Conservation (phyloP, 768 basidiomycete species). For the Leucocoprinus leucothites region DNA sequence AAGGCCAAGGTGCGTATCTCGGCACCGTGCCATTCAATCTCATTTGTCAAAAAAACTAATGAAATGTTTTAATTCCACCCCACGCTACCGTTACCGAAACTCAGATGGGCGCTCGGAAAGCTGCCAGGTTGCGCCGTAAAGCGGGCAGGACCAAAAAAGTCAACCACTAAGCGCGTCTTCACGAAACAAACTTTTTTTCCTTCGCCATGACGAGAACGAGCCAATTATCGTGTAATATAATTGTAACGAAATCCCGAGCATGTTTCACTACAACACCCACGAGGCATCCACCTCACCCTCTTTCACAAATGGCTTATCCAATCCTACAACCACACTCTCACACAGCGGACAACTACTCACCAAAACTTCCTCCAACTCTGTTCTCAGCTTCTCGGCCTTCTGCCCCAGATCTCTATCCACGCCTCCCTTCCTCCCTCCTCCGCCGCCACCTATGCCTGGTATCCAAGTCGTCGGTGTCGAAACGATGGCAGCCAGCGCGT, state of each 20-base stretch:
- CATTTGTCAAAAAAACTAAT: neutral
- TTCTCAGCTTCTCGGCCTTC: slow-evolving; percentile 70
- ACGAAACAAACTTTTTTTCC: too few relatives aligned
- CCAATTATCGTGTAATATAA: neutral
- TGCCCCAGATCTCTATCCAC: slow-evolving; percentile 42
- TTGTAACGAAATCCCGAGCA: slow-evolving; percentile 11
- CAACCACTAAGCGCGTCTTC: slow-evolving; percentile 49
- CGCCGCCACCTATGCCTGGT: slow-evolving; percentile 60
- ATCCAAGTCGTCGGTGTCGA: slow-evolving; percentile 76
- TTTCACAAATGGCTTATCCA: slow-evolving; percentile 85
- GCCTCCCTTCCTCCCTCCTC: slow-evolving; percentile 27
- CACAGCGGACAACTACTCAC: slow-evolving; percentile 91
- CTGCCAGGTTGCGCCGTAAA: slow-evolving; percentile 67
- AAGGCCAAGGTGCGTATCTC: slow-evolving; percentile 52
- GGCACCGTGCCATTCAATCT: slow-evolving; percentile 7
- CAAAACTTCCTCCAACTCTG: slow-evolving; percentile 86
- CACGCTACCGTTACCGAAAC: neutral
- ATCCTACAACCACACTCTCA: slow-evolving; percentile 79
- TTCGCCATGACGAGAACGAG: neutral
- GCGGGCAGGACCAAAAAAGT: slow-evolving; percentile 80
- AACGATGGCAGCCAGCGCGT: slow-evolving; percentile 84
- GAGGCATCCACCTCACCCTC: slow-evolving; percentile 76
- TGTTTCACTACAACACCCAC: slow-evolving; percentile 59
- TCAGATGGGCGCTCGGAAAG: slow-evolving; percentile 80
- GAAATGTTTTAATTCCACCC: neutral